Conservation (phyloP, 805 yeast species). For the Candida broadrunensis region DNA sequence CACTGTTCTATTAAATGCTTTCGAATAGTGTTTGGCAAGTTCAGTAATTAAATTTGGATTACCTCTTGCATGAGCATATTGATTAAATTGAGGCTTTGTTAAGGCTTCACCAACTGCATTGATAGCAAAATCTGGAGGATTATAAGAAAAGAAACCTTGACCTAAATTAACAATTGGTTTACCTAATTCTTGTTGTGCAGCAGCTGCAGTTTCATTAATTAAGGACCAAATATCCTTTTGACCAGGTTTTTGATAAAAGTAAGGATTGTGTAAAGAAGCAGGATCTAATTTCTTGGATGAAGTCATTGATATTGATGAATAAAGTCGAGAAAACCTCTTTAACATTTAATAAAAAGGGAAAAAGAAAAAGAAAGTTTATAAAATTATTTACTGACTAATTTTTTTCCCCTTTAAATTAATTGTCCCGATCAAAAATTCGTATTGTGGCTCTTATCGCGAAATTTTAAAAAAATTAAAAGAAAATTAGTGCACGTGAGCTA, state of each 20-base stretch:
- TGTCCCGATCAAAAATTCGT: neutral
- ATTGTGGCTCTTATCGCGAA: slow-evolving; percentile 1
- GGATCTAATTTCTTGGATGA: slow-evolving; percentile 6
- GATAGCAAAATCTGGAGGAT: slow-evolving; percentile 92
- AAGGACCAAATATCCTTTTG: slow-evolving; percentile 93
- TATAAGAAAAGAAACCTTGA: slow-evolving; percentile 95
- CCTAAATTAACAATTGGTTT: slow-evolving; percentile 85
- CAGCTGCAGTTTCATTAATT: slow-evolving; percentile 93
- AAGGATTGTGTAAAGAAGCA: slow-evolving; percentile 50
- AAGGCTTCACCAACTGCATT: slow-evolving; percentile 78
- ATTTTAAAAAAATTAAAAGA: neutral
- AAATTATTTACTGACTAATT: too few relatives aligned
- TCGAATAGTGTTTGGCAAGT: slow-evolving; percentile 67
- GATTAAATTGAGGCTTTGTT: slow-evolving; percentile 73
- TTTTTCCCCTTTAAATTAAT: too few relatives aligned
- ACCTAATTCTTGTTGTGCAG: slow-evolving; percentile 66
- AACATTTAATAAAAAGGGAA: neutral
- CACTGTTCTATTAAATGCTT: slow-evolving; percentile 57
- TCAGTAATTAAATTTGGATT: slow-evolving; percentile 72
- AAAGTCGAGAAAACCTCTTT: neutral
- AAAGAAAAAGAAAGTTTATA: too few relatives aligned
- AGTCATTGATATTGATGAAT: slow-evolving; percentile 2
- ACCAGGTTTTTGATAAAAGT: slow-evolving; percentile 55
- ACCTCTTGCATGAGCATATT: slow-evolving; percentile 90
- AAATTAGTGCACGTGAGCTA: neutral